Conservation (phyloP, 495 filamentous ascomycete genomes). For the Penicillium cinerascens region DNA sequence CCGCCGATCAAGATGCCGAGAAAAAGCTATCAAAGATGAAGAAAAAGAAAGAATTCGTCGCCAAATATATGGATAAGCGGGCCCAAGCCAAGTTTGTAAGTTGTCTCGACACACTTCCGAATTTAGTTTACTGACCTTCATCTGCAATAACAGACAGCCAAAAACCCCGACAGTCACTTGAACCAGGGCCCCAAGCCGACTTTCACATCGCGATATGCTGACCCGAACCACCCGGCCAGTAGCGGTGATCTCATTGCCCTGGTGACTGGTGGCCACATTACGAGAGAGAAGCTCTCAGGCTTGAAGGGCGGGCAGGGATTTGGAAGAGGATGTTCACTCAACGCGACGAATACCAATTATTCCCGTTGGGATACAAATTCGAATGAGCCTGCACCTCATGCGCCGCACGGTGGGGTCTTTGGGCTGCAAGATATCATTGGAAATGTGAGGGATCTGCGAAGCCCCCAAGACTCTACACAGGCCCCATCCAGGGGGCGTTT, state of each 20-base stretch:
- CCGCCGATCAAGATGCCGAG: constrained; percentile 22
- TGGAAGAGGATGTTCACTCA: too few relatives aligned
- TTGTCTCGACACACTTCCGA: constrained; percentile 6
- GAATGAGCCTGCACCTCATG: constrained; percentile 11
- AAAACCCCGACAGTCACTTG: constrained; percentile 32
- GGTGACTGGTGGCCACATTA: constrained; percentile 42
- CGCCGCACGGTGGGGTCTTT: background rate
- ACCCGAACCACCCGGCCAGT: constrained; percentile 51
- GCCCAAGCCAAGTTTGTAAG: constrained; percentile 59
- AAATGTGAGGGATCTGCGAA: constrained; percentile 1
- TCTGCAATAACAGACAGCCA: background rate
- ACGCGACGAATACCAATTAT: too few relatives aligned
- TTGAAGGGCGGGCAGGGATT: constrained; percentile 3
- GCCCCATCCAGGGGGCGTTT: background rate
- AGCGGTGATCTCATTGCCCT: constrained; percentile 33
- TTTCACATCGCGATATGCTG: constrained; percentile 50
- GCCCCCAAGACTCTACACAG: background rate
- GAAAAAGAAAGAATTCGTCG: constrained; percentile 43
- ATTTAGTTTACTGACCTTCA: background rate
- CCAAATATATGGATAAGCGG: constrained; percentile 50
- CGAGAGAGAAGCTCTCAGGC: constrained; percentile 3
- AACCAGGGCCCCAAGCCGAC: constrained; percentile 21
- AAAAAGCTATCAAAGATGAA: constrained; percentile 35
- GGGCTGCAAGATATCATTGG: constrained; percentile 5
- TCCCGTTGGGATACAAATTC: background rate